Conservation (phyloP, 202 grass and related monocot genomes). For the Bolboschoenoplectus hybrid region DNA sequence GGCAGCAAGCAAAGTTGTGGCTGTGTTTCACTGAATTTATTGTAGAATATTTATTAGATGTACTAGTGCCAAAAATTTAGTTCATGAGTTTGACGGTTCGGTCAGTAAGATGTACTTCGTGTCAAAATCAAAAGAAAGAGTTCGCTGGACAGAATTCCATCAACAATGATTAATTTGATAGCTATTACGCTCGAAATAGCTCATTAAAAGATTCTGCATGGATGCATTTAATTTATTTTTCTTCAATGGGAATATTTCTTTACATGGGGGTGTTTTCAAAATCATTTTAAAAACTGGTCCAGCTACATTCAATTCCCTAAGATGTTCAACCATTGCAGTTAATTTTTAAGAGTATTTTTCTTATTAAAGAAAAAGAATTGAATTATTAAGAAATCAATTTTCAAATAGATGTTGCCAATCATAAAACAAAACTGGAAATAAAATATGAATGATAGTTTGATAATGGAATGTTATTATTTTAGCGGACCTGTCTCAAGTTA, state of each 20-base stretch:
- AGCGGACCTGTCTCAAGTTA: background rate
- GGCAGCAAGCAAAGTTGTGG: background rate
- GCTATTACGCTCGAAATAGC: background rate
- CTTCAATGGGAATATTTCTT: background rate
- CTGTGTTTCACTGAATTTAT: background rate
- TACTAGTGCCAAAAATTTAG: constrained; percentile 1
- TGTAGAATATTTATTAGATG: constrained; percentile 17
- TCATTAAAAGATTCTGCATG: background rate
- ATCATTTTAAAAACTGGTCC: background rate
- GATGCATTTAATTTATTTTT: background rate
- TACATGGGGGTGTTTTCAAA: background rate
- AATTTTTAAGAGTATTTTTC: background rate
- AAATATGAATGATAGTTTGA: background rate
- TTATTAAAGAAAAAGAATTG: background rate
- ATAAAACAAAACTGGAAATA: background rate
- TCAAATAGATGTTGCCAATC: background rate
- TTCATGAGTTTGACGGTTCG: background rate
- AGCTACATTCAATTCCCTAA: background rate
- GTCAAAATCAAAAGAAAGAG: background rate
- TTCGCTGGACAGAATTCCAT: background rate
- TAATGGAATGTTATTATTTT: background rate
- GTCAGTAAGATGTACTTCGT: background rate
- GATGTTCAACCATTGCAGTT: background rate
- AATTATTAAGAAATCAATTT: background rate
- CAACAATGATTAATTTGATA: background rate